phyloP scores from a whole-genome alignment of 2,329 filamentous ascomycete genomes.

The Aspergillus versicolor region DNA sequence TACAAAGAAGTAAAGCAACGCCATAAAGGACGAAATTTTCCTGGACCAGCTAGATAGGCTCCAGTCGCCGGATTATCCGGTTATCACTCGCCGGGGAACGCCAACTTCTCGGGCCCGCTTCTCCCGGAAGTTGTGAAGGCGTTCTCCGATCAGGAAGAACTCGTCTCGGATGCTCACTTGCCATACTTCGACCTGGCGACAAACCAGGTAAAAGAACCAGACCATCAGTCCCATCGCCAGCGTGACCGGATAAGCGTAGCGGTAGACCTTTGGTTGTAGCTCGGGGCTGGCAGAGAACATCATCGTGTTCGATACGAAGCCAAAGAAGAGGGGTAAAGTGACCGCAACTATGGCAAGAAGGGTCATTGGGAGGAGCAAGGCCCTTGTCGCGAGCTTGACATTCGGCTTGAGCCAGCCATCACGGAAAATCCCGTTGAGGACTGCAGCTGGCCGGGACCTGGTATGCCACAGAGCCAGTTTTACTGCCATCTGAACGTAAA shows the following conservation, averaged over 20 bases:
- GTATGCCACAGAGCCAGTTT: conserved; percentile 68
- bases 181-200: conserved; percentile 69
- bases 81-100: conserved; percentile 38
- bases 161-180: conserved; percentile 83
- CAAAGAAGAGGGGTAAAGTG: conserved; percentile 61
- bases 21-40: neutral
- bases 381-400: conserved; percentile 73
- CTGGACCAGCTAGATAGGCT: neutral
- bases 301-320: conserved; percentile 51
- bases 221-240: conserved; percentile 55
- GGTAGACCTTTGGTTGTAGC: conserved; percentile 50
- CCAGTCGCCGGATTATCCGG: conserved; percentile 18
- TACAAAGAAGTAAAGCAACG: neutral
- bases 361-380: conserved; percentile 75
- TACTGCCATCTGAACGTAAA: conserved; percentile 80
- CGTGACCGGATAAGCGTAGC: conserved; percentile 72
- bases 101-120: conserved; percentile 41
- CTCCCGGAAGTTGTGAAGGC: conserved; percentile 90
- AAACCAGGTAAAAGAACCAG: conserved; percentile 38
- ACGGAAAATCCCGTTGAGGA: conserved; percentile 70
- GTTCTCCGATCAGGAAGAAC: conserved; percentile 91
- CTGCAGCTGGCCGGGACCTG: conserved; percentile 69
- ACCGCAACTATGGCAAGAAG: conserved; percentile 64
- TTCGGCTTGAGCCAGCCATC: conserved; percentile 79
- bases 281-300: conserved; percentile 33